Conservation (phyloP, 345 rosid genomes). For the Durio zibethinus region DNA sequence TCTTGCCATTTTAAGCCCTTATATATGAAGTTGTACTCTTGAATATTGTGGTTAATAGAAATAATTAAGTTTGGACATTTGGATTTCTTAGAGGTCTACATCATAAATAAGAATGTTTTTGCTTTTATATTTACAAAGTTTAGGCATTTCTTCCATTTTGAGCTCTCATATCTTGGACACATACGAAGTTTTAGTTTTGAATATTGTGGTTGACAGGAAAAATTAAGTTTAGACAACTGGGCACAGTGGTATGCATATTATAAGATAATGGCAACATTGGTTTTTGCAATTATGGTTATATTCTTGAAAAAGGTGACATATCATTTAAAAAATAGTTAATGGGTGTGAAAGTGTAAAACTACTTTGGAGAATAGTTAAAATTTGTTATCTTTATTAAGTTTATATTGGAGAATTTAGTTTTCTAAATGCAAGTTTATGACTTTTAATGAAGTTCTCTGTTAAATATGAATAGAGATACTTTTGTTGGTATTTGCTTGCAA, state of each 20-base stretch:
- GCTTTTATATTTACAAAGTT: neutral
- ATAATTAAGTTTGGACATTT: neutral
- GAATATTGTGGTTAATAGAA: neutral
- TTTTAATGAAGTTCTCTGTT: neutral
- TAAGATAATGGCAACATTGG: neutral
- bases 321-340: neutral
- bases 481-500: neutral
- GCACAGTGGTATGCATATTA: neutral
- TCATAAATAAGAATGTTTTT: constrained; percentile 4
- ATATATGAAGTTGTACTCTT: neutral
- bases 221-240: neutral
- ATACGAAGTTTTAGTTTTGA: neutral
- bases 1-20: too few species aligned
- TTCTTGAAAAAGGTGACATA: neutral
- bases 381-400: neutral
- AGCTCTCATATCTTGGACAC: neutral
- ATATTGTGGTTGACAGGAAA: neutral
- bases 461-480: neutral
- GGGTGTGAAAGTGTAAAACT: neutral
- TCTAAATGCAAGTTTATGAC: neutral
- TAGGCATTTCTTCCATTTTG: neutral
- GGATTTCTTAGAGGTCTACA: neutral
- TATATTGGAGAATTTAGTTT: constrained; percentile 1
- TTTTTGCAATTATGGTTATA: neutral
- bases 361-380: neutral